Percentiles rank a stretch among this genome's conserved stretches.
phyloP scores from a whole-genome alignment of 139 green algal genomes.

The Limnomonas spitsbergensis region DNA sequence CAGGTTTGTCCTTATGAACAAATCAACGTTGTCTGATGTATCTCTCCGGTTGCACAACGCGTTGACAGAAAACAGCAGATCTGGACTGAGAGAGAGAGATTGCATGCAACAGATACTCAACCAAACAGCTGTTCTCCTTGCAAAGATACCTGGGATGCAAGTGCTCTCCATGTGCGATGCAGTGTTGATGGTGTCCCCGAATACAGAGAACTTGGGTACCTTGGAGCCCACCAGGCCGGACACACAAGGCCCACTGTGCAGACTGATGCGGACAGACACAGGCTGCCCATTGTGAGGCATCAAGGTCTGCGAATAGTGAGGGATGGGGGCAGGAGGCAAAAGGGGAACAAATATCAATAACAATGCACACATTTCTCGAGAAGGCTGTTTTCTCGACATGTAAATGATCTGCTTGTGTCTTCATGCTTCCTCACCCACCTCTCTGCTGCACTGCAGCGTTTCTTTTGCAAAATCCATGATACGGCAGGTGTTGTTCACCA shows the following conservation, averaged over 20 bases:
- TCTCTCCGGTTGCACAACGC: too few relatives aligned
- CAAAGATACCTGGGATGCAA: neutral
- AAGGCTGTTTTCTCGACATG: neutral
- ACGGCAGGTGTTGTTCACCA: neutral
- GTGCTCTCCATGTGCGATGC: slow-evolving; percentile 32
- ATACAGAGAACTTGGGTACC: slow-evolving; percentile 16
- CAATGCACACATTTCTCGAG: neutral
- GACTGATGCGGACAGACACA: slow-evolving; percentile 12
- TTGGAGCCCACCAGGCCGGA: slow-evolving; percentile 20
- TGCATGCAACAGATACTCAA: neutral
- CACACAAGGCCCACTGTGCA: slow-evolving; percentile 22
- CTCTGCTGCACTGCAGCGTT: neutral
- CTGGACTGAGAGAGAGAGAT: neutral
- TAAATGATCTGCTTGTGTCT: too few relatives aligned
- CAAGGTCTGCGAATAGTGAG: neutral
- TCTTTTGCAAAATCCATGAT: slow-evolving; percentile 15
- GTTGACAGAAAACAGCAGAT: too few relatives aligned
- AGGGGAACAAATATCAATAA: neutral
- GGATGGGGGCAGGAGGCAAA: neutral
- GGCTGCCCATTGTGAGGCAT: slow-evolving; percentile 15
- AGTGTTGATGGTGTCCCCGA: slow-evolving; percentile 33
- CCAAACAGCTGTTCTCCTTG: neutral
- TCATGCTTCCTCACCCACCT: neutral
- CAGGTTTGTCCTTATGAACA: neutral
- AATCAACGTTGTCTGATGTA: neutral